Conservation (phyloP, 2,329 filamentous ascomycete species). For the Neonectria neomacrospora region DNA sequence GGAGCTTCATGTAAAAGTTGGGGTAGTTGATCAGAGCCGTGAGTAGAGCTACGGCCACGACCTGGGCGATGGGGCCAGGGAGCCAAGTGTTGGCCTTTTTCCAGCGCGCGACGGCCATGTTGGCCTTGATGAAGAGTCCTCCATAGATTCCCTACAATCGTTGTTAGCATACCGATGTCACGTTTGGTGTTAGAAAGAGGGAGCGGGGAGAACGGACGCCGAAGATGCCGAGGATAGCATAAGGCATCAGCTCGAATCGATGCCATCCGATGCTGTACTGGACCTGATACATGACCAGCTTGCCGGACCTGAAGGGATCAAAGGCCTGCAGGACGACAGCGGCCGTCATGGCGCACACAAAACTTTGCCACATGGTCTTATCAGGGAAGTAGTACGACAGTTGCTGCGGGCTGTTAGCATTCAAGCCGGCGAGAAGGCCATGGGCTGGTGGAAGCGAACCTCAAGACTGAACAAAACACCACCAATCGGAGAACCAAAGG, state of each 20-base stretch:
- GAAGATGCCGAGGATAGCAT: slow-evolving; percentile 84
- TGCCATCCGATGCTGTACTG: slow-evolving; percentile 94
- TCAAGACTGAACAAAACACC: slow-evolving; percentile 97
- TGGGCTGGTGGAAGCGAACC: slow-evolving; percentile 52
- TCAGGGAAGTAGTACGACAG: slow-evolving; percentile 98
- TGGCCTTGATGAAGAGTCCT: slow-evolving; percentile 92
- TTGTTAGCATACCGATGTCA: slow-evolving; percentile 26
- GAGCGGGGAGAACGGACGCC: slow-evolving; percentile 61
- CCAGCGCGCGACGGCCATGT: slow-evolving; percentile 87
- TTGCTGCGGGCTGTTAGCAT: slow-evolving; percentile 64
- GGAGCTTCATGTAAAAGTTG: slow-evolving; percentile 94
- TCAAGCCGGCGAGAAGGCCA: not conserved
- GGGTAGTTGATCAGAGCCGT: slow-evolving; percentile 94
- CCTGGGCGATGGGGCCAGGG: slow-evolving; percentile 81
- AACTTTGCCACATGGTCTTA: slow-evolving; percentile 99
- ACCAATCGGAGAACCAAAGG: slow-evolving; percentile 93
- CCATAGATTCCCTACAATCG: slow-evolving; percentile 80
- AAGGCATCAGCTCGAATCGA: slow-evolving; percentile 91
- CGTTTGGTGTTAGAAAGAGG: not conserved
- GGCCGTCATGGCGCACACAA: slow-evolving; percentile 99
- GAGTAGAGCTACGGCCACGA: slow-evolving; percentile 79
- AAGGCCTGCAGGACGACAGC: slow-evolving; percentile 92
- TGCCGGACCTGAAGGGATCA: slow-evolving; percentile 94
- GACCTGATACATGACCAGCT: slow-evolving; percentile 95
- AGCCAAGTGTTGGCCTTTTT: slow-evolving; percentile 75